These are phyloP conservation scores for Cystobasidium sp. DNA, from an alignment of 1,284 basidiomycete genomes.

Conservation along the genomic window DNA sequence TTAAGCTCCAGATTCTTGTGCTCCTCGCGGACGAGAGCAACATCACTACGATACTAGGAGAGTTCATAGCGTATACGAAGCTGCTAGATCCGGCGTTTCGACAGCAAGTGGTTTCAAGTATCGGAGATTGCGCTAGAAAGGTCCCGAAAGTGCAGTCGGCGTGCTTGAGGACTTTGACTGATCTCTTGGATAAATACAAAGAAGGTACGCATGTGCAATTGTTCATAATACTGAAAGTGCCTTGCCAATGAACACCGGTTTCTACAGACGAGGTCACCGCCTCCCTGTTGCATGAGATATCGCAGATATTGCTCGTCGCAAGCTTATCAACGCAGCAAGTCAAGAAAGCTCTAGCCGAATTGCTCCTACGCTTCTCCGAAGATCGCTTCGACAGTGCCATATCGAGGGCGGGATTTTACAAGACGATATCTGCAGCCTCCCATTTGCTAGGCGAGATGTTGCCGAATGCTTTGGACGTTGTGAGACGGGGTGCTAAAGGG, in stretches of 20 bases:
- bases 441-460: constrained; percentile 52
- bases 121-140: constrained; percentile 72
- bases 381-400: constrained; percentile 72
- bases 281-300: constrained; percentile 1
- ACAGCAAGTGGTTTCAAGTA: constrained; percentile 71
- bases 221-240: background rate
- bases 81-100: constrained; percentile 73
- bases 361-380: background rate
- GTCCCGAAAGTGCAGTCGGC: constrained; percentile 71
- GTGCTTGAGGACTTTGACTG: constrained; percentile 61
- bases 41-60: constrained; percentile 70
- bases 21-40: constrained; percentile 70
- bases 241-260: background rate
- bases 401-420: constrained; percentile 81
- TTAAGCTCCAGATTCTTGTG: constrained; percentile 73
- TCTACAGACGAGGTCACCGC: constrained; percentile 16
- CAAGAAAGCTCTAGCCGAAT: constrained; percentile 2
- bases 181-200: constrained; percentile 4
- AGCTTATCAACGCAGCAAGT: background rate
- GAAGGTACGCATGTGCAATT: constrained; percentile 10
- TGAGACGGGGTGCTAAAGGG: constrained; percentile 73
- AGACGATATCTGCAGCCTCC: constrained; percentile 87
- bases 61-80: constrained; percentile 74
- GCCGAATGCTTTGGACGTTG: constrained; percentile 71
- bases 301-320: background rate